These are phyloP conservation scores for Castanopsis chinensis DNA, from an alignment of 306 rosid genomes.

Conservation along the genomic window DNA sequence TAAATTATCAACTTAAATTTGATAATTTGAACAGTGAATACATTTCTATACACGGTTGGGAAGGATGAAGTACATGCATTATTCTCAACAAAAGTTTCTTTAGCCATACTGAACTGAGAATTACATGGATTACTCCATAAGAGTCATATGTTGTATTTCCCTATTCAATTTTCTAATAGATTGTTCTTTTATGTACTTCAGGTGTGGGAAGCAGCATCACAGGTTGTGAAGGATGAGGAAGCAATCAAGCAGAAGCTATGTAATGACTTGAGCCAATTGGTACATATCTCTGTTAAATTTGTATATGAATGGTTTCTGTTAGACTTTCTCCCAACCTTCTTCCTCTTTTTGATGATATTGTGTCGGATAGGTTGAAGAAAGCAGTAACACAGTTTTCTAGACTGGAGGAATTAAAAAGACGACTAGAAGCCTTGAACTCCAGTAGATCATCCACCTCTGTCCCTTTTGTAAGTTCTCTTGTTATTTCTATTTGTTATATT, in stretches of 20 bases:
- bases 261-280: conserved; percentile 87
- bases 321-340: not conserved
- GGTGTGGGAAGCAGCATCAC: conserved; percentile 76
- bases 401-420: conserved; percentile 85
- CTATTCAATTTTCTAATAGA: not conserved
- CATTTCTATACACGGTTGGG: not conserved
- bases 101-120: not conserved
- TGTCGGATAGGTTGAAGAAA: conserved; percentile 75
- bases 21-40: not conserved
- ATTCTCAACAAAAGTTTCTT: not conserved
- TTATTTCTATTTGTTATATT: not conserved
- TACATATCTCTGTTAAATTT: conserved; percentile 25
- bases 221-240: conserved; percentile 78
- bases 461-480: conserved; percentile 47
- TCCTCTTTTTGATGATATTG: conserved; percentile 30
- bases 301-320: conserved; percentile 21
- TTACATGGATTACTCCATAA: not conserved
- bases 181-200: conserved; percentile 27
- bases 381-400: conserved; percentile 74
- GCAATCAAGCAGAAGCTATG: conserved; percentile 75
- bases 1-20: not conserved
- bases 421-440: conserved; percentile 87
- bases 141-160: not conserved
- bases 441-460: conserved; percentile 43
- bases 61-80: not conserved